Evolutionary conservation across 768 basidiomycete genomes (phyloP).

Genomic region (Lactifluus piperatus): DNA sequence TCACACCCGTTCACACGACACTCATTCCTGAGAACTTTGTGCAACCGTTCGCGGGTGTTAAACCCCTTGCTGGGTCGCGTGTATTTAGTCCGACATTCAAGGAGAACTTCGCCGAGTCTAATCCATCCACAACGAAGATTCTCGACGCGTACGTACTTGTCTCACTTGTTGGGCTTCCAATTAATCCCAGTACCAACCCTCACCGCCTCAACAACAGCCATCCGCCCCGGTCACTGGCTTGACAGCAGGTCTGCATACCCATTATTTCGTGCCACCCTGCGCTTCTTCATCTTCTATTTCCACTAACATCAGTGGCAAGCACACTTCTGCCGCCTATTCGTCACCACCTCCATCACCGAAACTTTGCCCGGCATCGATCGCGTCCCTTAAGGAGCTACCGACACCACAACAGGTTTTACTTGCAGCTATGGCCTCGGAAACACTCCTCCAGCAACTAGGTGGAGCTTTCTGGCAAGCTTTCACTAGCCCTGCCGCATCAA

Average conservation of each 20-base stretch:
- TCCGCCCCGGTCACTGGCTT: slow-evolving; percentile 22
- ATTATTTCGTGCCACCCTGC: slow-evolving; percentile 28
- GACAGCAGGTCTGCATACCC: slow-evolving; percentile 28
- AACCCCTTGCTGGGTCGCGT: slow-evolving; percentile 15
- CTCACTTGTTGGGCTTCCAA: slow-evolving; percentile 4
- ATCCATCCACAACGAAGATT: slow-evolving; percentile 79
- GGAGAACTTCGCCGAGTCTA: slow-evolving; percentile 68
- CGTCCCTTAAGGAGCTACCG: slow-evolving; percentile 26
- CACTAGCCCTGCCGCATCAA: slow-evolving; percentile 35
- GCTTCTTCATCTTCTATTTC: slow-evolving; percentile 22
- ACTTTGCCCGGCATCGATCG: slow-evolving; percentile 23
- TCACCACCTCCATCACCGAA: slow-evolving; percentile 38
- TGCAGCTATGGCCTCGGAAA: slow-evolving; percentile 70
- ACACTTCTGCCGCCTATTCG: slow-evolving; percentile 26
- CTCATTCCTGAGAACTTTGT: slow-evolving; percentile 54
- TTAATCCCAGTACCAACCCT: slow-evolving; percentile 35
- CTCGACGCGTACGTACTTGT: slow-evolving; percentile 60
- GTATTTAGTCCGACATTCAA: slow-evolving; percentile 33
- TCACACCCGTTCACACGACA: slow-evolving; percentile 80
- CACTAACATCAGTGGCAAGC: slow-evolving; percentile 41
- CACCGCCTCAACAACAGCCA: slow-evolving; percentile 33
- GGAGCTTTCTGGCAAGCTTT: slow-evolving; percentile 92
- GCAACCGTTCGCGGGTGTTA: slow-evolving; percentile 11
- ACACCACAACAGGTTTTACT: slow-evolving; percentile 40
- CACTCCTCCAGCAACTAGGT: slow-evolving; percentile 60